Base-by-base conservation (phyloP, 2,329 filamentous ascomycete genomes). In the Diaporthe velutina region DNA sequence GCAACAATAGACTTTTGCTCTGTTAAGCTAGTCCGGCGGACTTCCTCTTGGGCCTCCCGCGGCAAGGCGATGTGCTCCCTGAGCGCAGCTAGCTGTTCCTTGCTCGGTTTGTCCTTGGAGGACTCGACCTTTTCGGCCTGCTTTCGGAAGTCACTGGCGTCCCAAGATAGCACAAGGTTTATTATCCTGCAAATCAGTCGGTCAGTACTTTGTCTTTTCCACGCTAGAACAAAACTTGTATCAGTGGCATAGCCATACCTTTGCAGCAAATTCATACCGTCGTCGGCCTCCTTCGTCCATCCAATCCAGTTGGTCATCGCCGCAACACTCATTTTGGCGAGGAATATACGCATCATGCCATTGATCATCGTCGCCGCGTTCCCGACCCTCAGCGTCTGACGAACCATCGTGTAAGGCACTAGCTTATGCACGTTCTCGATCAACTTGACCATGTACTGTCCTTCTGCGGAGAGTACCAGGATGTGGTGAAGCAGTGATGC, bases 301-400 rank as follows among this genome's bases (percentile, higher is more conserved):
- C 94, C 94, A 15, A 96, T 88, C 93, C 93, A 96, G 81, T 95
- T 96, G 6, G 94, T 95, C 68, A 96, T 84, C 10, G 91, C 91
- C 2, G 91, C 91, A 6, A 96, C 86, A 77, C 93, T 94, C 73
- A 95, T 85, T 83, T 97, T 97, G n/a, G 94, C 92, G 19, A 97
- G 87, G 22, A 96, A 87, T 22, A 96, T 84, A 71, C 88, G 89
- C 81, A 94, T 88, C 88, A 96, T 92, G 74, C 89, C 94, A 79
- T 89, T 93, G 73, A 96, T 92, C 94, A 97, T 96, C 28, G 91
- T 93, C 1, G 94, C 94, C 0, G 94, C 94, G 80, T 96, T 97
- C 8, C 94, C 93, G 19, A 96, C 88, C 54, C 91, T 90, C 5
- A 97, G 84, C 0, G 93, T 95, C 81, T 96, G 93, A 75, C 92